Evolutionary conservation across 352 stramenopile genomes (phyloP).

Genomic region (Pythium aphanidermatum): DNA sequence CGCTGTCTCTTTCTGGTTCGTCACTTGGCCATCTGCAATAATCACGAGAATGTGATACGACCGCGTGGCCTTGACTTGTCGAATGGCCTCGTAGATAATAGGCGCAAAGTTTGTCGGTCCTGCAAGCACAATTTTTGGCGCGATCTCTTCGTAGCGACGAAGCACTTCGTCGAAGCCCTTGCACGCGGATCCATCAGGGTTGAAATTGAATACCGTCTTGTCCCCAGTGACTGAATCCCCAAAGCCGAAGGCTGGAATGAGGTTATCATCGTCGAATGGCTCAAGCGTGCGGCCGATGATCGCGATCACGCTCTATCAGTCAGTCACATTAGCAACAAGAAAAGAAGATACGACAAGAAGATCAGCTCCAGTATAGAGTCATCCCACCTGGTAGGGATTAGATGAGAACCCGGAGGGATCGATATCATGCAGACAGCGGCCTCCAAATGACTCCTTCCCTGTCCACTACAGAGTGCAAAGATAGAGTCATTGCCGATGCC

Average conservation of each 20-base stretch:
- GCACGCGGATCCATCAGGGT: slow-evolving; percentile 29
- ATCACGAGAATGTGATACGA: slow-evolving; percentile 75
- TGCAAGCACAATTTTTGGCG: slow-evolving; percentile 35
- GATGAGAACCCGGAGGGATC: slow-evolving; percentile 30
- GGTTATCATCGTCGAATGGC: slow-evolving; percentile 60
- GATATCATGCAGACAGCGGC: slow-evolving; percentile 62
- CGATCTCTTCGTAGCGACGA: slow-evolving; percentile 42
- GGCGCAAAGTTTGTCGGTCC: slow-evolving; percentile 78
- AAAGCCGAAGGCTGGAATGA: slow-evolving; percentile 75
- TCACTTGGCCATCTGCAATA: slow-evolving; percentile 69
- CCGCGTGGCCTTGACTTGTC: slow-evolving; percentile 33
- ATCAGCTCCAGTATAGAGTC: too few relatives aligned
- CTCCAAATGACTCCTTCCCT: slow-evolving; percentile 52
- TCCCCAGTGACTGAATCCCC: slow-evolving; percentile 51
- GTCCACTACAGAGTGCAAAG: slow-evolving; percentile 40
- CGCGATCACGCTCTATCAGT: slow-evolving; percentile 42
- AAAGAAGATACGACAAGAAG: neutral
- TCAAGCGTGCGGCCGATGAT: slow-evolving; percentile 65
- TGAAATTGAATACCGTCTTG: slow-evolving; percentile 50
- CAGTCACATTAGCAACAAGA: neutral
- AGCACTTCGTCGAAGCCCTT: slow-evolving; percentile 53
- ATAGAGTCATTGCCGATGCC: too few relatives aligned
- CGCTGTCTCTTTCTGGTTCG: slow-evolving; percentile 52
- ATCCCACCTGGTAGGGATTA: slow-evolving; percentile 69
- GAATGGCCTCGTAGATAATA: slow-evolving; percentile 67